Percentiles rank a stretch among this genome's conserved stretches.
phyloP scores from a whole-genome alignment of 805 yeast genomes.

The Schizosaccharomyces osmophilus region DNA sequence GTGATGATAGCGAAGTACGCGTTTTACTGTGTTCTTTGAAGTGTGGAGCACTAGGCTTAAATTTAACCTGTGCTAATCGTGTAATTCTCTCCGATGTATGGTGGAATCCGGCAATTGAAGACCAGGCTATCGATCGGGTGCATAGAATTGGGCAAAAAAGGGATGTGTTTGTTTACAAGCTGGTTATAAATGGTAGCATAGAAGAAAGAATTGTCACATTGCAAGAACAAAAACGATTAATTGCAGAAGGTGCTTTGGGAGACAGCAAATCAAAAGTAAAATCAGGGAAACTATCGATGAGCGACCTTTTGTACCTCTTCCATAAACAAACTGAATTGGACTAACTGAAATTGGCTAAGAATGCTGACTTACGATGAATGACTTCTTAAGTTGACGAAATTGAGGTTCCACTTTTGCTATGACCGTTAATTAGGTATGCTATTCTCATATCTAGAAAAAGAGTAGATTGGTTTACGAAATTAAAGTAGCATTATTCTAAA shows the following conservation, averaged over 20 bases:
- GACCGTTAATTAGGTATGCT: too few species aligned
- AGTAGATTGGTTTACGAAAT: too few species aligned
- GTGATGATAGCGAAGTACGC: constrained; percentile 24
- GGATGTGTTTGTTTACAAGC: constrained; percentile 22
- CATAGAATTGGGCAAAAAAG: constrained; percentile 24
- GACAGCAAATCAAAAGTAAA: constrained; percentile 17
- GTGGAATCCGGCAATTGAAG: constrained; percentile 29
- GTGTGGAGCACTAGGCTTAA: constrained; percentile 24
- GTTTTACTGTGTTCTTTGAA: constrained; percentile 29
- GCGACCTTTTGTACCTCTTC: constrained; percentile 11
- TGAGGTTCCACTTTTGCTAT: too few species aligned
- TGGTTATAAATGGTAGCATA: constrained; percentile 17
- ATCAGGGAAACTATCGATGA: constrained; percentile 9
- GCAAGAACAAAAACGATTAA: constrained; percentile 51
- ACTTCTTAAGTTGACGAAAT: too few species aligned
- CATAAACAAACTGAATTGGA: constrained; percentile 3
- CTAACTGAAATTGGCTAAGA: background rate
- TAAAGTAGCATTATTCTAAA: too few species aligned
- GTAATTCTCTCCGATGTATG: constrained; percentile 23
- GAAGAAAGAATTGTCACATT: constrained; percentile 50
- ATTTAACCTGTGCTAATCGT: constrained; percentile 20
- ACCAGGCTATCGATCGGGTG: constrained; percentile 28
- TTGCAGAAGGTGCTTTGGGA: constrained; percentile 67
- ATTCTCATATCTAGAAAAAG: too few species aligned
- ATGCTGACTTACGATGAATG: background rate